phyloP scores from a whole-genome alignment of 345 rosid species.

The Populus ilicifolia region DNA sequence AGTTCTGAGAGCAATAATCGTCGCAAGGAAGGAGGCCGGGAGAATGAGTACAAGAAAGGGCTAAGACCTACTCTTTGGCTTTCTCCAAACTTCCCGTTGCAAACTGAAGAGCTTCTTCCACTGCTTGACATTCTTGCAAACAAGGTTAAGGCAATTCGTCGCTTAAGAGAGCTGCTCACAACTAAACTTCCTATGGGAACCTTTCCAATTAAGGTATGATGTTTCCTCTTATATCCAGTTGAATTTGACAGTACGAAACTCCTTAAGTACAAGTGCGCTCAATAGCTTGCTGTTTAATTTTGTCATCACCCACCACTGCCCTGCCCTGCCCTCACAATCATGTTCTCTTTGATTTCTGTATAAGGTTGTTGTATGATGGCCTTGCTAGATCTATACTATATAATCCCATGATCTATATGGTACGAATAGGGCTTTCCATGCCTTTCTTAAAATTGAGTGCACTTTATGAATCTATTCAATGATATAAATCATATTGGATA shows the following conservation, averaged over 20 bases:
- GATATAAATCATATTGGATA: not conserved
- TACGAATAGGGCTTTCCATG: not conserved
- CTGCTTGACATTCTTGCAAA: slow-evolving; percentile 96
- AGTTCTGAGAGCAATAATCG: slow-evolving; percentile 43
- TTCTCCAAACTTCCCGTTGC: slow-evolving; percentile 74
- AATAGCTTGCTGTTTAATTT: not conserved
- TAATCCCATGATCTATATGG: not conserved
- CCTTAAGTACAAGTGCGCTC: not conserved
- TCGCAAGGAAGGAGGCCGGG: slow-evolving; percentile 61
- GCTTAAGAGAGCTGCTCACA: slow-evolving; percentile 87
- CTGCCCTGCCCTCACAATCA: not conserved
- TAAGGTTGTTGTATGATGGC: not conserved
- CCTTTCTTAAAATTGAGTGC: not conserved
- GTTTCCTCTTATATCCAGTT: slow-evolving; percentile 4
- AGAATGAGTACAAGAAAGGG: slow-evolving; percentile 90
- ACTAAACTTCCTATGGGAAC: slow-evolving; percentile 92
- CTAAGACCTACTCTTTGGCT: slow-evolving; percentile 94
- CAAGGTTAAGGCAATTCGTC: slow-evolving; percentile 97
- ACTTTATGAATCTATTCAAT: not conserved
- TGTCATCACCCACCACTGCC: not conserved
- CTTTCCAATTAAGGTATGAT: slow-evolving; percentile 87
- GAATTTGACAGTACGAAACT: not conserved
- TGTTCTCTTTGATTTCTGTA: not conserved
- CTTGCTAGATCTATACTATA: not conserved
- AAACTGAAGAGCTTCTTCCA: slow-evolving; percentile 92